Conservation (phyloP, 148 eudicot species). For the Rhododendron ferrugineum region DNA sequence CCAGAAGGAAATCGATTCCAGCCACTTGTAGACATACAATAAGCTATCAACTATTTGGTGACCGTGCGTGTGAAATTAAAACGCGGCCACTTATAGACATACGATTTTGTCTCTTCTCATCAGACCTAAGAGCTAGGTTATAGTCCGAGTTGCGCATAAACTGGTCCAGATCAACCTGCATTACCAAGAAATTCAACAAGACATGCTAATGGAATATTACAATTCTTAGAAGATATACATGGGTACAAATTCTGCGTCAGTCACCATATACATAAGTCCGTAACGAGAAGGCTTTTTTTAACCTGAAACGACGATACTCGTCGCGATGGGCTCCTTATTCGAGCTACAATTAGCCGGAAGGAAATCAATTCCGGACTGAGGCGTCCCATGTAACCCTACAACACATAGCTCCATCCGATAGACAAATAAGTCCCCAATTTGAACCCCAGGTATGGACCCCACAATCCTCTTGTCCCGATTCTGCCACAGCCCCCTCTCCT, state of each 20-base stretch:
- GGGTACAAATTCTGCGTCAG: neutral
- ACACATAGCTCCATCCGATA: slow-evolving; percentile 80
- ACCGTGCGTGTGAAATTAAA: no score
- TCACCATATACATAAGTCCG: no score
- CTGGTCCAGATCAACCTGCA: neutral
- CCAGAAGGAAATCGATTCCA: no score
- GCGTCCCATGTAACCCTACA: slow-evolving; percentile 71
- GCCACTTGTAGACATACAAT: no score
- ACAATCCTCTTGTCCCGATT: slow-evolving; percentile 68
- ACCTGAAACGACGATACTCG: slow-evolving; percentile 64
- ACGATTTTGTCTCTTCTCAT: neutral
- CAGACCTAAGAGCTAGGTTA: neutral
- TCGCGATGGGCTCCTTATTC: slow-evolving; percentile 78
- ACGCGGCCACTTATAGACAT: neutral
- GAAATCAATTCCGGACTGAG: slow-evolving; percentile 81
- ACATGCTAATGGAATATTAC: neutral
- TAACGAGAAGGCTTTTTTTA: neutral
- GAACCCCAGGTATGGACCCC: slow-evolving; percentile 64
- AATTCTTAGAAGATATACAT: no score
- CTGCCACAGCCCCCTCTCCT: slow-evolving; percentile 54
- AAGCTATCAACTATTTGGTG: no score
- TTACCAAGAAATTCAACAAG: neutral
- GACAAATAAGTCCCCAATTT: slow-evolving; percentile 67
- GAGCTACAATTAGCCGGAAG: slow-evolving; percentile 57
- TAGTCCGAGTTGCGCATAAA: neutral